Conservation (phyloP, 1,284 basidiomycete species). For the Pseudozyma sp. region DNA sequence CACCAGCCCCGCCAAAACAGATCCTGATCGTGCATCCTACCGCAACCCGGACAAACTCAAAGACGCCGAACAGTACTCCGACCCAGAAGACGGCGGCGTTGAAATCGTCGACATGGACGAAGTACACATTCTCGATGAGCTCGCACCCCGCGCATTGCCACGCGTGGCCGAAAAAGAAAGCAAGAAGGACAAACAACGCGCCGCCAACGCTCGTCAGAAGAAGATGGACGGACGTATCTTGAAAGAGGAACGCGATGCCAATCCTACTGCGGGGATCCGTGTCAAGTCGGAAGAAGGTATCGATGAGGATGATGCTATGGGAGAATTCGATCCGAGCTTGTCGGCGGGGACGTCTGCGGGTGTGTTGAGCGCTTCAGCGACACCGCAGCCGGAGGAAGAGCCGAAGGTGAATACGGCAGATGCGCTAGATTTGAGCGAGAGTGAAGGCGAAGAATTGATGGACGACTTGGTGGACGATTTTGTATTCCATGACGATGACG, state of each 20-base stretch:
- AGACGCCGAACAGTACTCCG: conserved; percentile 52
- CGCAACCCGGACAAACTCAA: conserved; percentile 54
- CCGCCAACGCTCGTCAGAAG: conserved; percentile 63
- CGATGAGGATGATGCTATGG: conserved; percentile 38
- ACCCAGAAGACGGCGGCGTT: conserved; percentile 53
- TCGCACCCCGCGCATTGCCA: conserved; percentile 83
- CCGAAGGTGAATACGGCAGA: conserved; percentile 76
- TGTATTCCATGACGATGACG: conserved; percentile 60
- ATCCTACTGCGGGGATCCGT: conserved; percentile 13
- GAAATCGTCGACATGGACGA: conserved; percentile 80
- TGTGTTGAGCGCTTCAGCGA: conserved; percentile 27
- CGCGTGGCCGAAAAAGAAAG: conserved; percentile 69
- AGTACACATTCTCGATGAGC: conserved; percentile 84
- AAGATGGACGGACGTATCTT: conserved; percentile 69
- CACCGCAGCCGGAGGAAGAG: conserved; percentile 44
- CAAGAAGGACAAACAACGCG: conserved; percentile 68
- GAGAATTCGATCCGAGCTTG: conserved; percentile 8
- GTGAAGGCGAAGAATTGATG: conserved; percentile 85
- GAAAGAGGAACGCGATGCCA: conserved; percentile 22
- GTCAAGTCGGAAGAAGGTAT: conserved; percentile 39
- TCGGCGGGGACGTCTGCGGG: conserved; percentile 1
- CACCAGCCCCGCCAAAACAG: conserved; percentile 23
- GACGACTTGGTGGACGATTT: conserved; percentile 89
- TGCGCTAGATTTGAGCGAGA: conserved; percentile 82
- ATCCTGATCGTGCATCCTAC: conserved; percentile 40